Evolutionary conservation across 2,329 filamentous ascomycete genomes (phyloP), one percentile per base, ranked within the genome.

Genomic region (Fusarium sublunatum): DNA sequence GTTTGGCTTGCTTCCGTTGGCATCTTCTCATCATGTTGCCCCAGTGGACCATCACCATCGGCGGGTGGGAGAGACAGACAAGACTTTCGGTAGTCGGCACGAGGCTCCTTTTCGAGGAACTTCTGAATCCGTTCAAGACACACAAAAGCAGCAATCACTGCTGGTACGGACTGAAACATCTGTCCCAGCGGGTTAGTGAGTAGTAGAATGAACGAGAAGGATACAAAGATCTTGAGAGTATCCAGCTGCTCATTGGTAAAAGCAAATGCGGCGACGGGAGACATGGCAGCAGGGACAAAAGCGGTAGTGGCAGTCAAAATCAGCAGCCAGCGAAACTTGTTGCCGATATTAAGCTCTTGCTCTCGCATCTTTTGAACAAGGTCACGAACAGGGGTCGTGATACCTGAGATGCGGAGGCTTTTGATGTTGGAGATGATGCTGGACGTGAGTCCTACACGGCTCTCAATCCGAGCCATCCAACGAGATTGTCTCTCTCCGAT

Each of bases 251-350:
- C 43, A 2, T 58, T 54, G 6, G 70, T 64, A 11, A 71, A 46
- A n/a, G 67, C 70, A 46, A 77, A 76, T 0, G 75, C 69, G 2
- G 76, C 45, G 0, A 77, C 70, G 0, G 78, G 78, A 3, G 70
- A 71, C 2, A 80, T 50, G 11, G 73, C 70, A 0, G 72, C 43
- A 1, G 78, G 77, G 3, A 66, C 56, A n/a, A 72, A 74, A 1
- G 61, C 68, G 3, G 75, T 69, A 1, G 70, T 29, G 7, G 74
- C 75, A 0, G 65, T 47, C 7, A 68, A n/a, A 8, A 72, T 59
- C 2, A 72, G 26, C 15, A 77, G 47, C 31, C 61, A 44, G 2
- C 73, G 67, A 22, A 65, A 73, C 4, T 46, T 48, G 10, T 45
- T 61, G 3, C 70, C 72, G 3, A 57, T 61, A 8, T 29, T 43